These are phyloP conservation scores for Aspergillus flavus DNA, from an alignment of 2,329 filamentous ascomycete species.

Conservation along the genomic window DNA sequence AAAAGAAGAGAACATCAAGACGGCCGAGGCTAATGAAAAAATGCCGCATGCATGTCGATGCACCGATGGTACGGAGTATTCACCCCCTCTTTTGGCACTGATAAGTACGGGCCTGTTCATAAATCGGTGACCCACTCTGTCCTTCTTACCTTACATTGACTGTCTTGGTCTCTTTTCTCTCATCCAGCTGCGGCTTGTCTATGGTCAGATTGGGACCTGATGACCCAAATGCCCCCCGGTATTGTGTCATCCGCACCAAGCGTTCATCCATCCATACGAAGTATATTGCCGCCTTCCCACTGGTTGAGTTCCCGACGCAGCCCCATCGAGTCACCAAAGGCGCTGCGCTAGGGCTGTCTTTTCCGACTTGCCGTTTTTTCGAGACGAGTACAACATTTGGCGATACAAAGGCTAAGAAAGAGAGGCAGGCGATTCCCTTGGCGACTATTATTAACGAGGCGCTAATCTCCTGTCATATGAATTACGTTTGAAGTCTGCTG, in stretches of 20 bases:
- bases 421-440: not conserved
- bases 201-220: not conserved
- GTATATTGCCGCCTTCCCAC: not conserved
- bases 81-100: not conserved
- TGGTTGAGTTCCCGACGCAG: not conserved
- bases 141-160: not conserved
- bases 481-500: not conserved
- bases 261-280: not conserved
- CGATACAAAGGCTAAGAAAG: not conserved
- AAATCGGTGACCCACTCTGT: not conserved
- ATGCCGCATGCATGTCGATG: not conserved
- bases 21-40: not conserved
- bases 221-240: slow-evolving; percentile 1
- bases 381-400: not conserved
- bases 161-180: not conserved
- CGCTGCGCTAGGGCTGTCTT: not conserved
- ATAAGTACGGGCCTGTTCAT: not conserved
- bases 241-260: slow-evolving; percentile 3
- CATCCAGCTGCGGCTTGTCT: not conserved
- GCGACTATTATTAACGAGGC: not conserved
- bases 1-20: not conserved
- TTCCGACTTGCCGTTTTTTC: not conserved
- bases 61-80: not conserved
- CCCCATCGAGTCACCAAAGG: not conserved
- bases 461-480: not conserved